Base-by-base conservation (phyloP, 257 asterid genomes). In the Solanum chmielewskii region DNA sequence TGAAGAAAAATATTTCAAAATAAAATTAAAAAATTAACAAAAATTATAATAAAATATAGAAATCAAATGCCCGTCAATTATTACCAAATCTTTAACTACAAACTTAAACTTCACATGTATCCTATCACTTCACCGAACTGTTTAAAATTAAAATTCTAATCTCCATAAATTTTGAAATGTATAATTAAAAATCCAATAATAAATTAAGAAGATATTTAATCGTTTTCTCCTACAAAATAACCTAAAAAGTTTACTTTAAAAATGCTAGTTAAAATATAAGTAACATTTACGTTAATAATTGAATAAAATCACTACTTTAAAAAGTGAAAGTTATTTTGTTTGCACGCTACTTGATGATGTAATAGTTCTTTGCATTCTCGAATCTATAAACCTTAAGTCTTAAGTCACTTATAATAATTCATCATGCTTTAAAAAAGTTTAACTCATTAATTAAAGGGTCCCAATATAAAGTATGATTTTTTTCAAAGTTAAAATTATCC, bases 31-130 rank as follows among this genome's bases (percentile, higher is more conserved):
- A 0, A 23, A 60, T 9, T 4, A n/a, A n/a, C 3, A 62, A 62
- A 4, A 60, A 23, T 60, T 60, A 60, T 21, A 0, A 62, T 10
- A 62, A 9, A 60, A 62, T 10, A 4, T 23, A 62, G 39, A 6
- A 37, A 37, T 37, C 39, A 37, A 37, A 37, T 5, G 39, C 7
- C 7, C 39, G 35, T 33, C 7, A 37, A 37, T 37, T 37, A 37
- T 37, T 37, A 37, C 1, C 7, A 0, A 37, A 37, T 37, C 7
- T 37, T 6, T 7, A 37, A 37, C 1, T 37, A 37, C 1, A 37
- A 1, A 37, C 7, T 37, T 37, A 1, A 35, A 35, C 39, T 35
- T 35, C 7, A 35, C 39, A 0, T 0, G 1, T 5, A 0, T 37
- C 39, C 7, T 37, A 1, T 37, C 6, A 37, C 1, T 1, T 1